Conservation (phyloP, 768 basidiomycete species). For the Mycena belliarum region DNA sequence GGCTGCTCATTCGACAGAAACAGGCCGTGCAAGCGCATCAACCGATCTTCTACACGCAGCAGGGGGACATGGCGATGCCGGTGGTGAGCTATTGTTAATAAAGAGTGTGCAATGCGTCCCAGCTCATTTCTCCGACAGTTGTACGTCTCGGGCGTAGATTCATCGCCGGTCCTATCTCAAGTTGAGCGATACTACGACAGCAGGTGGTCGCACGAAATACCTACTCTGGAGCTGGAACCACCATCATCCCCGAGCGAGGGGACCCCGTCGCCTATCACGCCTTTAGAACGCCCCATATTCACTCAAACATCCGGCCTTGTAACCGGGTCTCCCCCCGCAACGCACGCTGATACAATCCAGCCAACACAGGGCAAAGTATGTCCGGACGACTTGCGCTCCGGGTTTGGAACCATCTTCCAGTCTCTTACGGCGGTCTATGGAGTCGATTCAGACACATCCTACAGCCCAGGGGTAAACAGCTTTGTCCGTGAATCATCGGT, state of each 20-base stretch:
- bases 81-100: too few relatives aligned
- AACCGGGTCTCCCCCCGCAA: too few relatives aligned
- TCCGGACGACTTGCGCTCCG: neutral
- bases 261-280: neutral
- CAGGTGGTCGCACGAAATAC: neutral
- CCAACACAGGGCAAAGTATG: neutral
- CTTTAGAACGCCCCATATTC: neutral
- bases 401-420: neutral
- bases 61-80: neutral
- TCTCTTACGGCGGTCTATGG: neutral
- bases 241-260: neutral
- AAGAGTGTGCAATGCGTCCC: too few relatives aligned
- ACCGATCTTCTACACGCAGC: neutral
- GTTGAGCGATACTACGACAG: neutral
- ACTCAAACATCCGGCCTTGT: neutral
- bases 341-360: too few relatives aligned
- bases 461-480: neutral
- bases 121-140: neutral
- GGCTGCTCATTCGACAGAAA: neutral
- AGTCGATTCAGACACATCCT: neutral
- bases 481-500: conserved; percentile 3
- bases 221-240: neutral
- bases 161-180: neutral
- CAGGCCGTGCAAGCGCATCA: neutral
- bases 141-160: neutral